Evolutionary conservation across 2,329 filamentous ascomycete species (phyloP).

Genomic region (Zymoseptoria crescenta): DNA sequence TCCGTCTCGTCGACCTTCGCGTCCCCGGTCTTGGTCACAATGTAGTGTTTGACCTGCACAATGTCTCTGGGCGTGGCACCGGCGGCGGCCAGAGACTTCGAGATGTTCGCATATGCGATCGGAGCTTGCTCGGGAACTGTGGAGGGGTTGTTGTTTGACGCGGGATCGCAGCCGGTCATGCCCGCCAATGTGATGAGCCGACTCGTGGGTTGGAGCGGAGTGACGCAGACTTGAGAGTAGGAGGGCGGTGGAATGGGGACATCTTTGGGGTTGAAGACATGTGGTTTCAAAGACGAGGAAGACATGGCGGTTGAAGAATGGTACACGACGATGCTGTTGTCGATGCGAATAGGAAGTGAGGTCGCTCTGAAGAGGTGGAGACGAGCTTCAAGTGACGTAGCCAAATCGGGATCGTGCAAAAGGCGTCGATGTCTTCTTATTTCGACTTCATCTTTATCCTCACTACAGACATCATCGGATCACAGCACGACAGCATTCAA

Average conservation of each 20-base stretch:
- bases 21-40: slow-evolving; percentile 29
- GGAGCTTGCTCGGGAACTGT: slow-evolving; percentile 22
- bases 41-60: slow-evolving; percentile 30
- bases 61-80: slow-evolving; percentile 31
- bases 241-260: slow-evolving; percentile 2
- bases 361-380: background rate
- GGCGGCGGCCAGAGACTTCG: slow-evolving; percentile 23
- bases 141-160: background rate
- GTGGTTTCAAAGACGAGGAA: background rate
- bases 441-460: background rate
- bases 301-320: background rate
- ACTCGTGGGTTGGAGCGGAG: background rate
- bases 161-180: slow-evolving; percentile 19
- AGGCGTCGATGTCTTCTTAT: background rate
- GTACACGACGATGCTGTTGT: background rate
- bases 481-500: background rate
- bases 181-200: slow-evolving; percentile 29
- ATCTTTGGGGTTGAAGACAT: slow-evolving; percentile 1
- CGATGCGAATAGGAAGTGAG: background rate
- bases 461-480: background rate
- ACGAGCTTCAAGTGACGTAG: background rate
- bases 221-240: slow-evolving; percentile 3
- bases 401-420: background rate
- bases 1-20: slow-evolving; percentile 10
- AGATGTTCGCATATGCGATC: slow-evolving; percentile 25